Conservation (phyloP, 2,329 filamentous ascomycete species). For the Diplodia intermedia region DNA sequence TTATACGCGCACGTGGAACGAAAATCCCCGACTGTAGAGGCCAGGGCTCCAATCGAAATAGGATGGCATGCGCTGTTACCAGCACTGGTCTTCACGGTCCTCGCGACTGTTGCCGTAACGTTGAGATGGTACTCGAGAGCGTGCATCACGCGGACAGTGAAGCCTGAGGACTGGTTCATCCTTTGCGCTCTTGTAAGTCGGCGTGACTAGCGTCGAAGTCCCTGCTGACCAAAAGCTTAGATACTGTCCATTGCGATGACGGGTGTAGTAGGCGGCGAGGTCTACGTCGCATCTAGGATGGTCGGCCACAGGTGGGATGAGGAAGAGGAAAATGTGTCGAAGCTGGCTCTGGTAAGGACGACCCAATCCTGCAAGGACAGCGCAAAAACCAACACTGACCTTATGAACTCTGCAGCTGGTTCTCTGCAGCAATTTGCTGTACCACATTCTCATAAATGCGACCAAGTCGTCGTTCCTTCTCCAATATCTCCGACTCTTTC, state of each 20-base stretch:
- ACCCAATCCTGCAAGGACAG: background rate
- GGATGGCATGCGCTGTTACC: conserved; percentile 39
- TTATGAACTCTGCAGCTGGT: conserved; percentile 38
- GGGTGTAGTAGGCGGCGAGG: conserved; percentile 38
- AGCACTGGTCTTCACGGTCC: conserved; percentile 38
- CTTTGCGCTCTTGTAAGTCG: conserved; percentile 40
- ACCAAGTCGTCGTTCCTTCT: conserved; percentile 44
- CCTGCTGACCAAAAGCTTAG: conserved; percentile 31
- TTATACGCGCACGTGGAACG: conserved; percentile 15
- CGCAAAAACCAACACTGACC: background rate
- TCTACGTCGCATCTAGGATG: conserved; percentile 12
- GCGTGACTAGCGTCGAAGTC: background rate
- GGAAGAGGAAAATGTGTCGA: conserved; percentile 2
- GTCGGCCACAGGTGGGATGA: conserved; percentile 10
- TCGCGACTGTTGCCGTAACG: conserved; percentile 39
- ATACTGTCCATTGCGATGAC: conserved; percentile 41
- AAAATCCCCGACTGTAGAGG: background rate
- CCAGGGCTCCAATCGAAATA: conserved; percentile 9
- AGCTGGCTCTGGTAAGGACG: conserved; percentile 32
- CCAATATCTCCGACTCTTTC: conserved; percentile 43
- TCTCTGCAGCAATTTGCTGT: conserved; percentile 43
- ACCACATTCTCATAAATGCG: conserved; percentile 43
- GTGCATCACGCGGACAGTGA: conserved; percentile 34
- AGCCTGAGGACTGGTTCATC: conserved; percentile 42
- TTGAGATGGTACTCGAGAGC: conserved; percentile 43